Evolutionary conservation across 495 filamentous ascomycete genomes (phyloP).

Genomic region (Eremomyces bilateralis): DNA sequence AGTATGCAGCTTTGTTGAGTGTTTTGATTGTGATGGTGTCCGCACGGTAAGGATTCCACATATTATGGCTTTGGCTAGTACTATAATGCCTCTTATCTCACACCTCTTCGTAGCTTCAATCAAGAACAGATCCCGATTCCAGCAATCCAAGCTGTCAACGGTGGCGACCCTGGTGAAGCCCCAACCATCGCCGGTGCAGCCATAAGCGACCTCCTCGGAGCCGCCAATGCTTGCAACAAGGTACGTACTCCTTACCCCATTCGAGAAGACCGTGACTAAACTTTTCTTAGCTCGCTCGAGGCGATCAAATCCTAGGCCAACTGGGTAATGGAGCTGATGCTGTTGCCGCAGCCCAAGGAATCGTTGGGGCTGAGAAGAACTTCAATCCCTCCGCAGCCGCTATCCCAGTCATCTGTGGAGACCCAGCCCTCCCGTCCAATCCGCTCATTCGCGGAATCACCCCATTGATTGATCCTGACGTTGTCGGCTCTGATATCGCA

Average conservation of each 20-base stretch:
- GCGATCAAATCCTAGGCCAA: slow-evolving; percentile 33
- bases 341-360: slow-evolving; percentile 31
- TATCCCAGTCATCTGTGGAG: slow-evolving; percentile 25
- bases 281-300: slow-evolving; percentile 34
- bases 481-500: slow-evolving; percentile 27
- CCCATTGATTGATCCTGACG: slow-evolving; percentile 35
- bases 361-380: slow-evolving; percentile 47
- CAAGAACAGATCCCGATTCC: slow-evolving; percentile 27
- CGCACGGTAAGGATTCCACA: no score
- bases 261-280: slow-evolving; percentile 8
- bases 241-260: neutral
- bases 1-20: no score
- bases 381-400: slow-evolving; percentile 31
- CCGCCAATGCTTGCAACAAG: slow-evolving; percentile 35
- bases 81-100: no score
- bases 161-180: slow-evolving; percentile 28
- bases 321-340: slow-evolving; percentile 30
- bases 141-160: slow-evolving; percentile 23
- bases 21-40: no score
- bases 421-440: slow-evolving; percentile 33
- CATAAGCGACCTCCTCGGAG: slow-evolving; percentile 32
- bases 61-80: no score
- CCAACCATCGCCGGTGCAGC: slow-evolving; percentile 30
- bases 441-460: slow-evolving; percentile 34
- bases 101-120: slow-evolving; percentile 30